Evolutionary conservation across 2,329 filamentous ascomycete genomes (phyloP), one percentile per base, ranked within the genome.

Genomic region (Calonectria pauciramosa): DNA sequence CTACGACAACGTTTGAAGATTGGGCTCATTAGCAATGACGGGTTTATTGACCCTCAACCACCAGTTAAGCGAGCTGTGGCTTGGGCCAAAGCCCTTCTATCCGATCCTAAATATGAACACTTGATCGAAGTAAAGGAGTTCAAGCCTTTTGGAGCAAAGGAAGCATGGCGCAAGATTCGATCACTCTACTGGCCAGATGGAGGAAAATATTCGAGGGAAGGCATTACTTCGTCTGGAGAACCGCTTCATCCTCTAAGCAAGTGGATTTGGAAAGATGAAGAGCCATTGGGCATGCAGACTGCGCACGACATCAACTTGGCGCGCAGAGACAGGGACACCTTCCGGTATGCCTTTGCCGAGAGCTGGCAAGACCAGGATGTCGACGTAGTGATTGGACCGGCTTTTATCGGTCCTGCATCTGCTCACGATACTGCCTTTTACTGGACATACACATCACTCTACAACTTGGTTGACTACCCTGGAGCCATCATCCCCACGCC

Each of bases 151-250:
- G 79, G 81, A 3, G 78, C 80, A 0, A 77, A 77, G 30, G 76
- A 86, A 23, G 83, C 82, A 0, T 82, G 79, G 74, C 41, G 51
- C 0, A 82, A 77, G 77, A 85, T 88, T 76, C 75, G 82, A 63
- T 75, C 75, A 4, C 84, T 88, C 16, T 90, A 90, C 82, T 90
- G 86, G 80, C 88, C 88, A 0, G 87, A 89, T 32, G 86, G 86
- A 18, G 87, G 51, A 70, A 75, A 38, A 76, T 84, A 65, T 82
- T 82, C 67, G 30, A 80, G 67, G 51, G 80, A 79, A 2, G 77
- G 82, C 23, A 81, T 90, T 36, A 75, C 76, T 0, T 76, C 81
- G 13, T 82, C 85, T 0, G 86, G 85, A 11, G 89, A 90, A 75
- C 88, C 89, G 0, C 76, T 85, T n/a, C 84, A 86, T 14, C 81